Base-by-base conservation (phyloP, 768 basidiomycete genomes). In the Termitomyces sp. region DNA sequence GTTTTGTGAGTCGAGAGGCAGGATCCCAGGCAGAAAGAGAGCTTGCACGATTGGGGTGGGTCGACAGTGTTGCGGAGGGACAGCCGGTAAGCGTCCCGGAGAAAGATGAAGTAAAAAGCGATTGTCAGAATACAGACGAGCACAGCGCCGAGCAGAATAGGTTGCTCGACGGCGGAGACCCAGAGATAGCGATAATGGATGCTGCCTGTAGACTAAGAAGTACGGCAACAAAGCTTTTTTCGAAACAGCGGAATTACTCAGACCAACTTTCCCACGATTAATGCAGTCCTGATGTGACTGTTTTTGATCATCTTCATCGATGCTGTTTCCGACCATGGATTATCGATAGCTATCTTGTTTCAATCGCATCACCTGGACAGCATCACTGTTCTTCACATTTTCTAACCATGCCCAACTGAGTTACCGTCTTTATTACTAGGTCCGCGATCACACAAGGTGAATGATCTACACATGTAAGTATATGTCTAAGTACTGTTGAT, bases 51-150 rank as follows among this genome's bases (percentile, higher is more conserved):
- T 65, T 69, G 62, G 61, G 53, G 59, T 67, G 63, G 59, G 72
- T 66, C 68, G 76, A 79, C 80, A 82, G 77, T 61, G 73, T 76
- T 74, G 72, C 68, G 58, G 62, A 62, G 64, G 68, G 74, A 67
- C 64, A 62, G 65, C 66, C 59, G 53, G 48, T 24, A 20, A 60
- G 66, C 65, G 68, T 65, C 67, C 69, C 60, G 45, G 46, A 16
- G 24, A 63, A 53, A 14, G 39, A 44, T 34, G 50, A 55, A 20
- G 54, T 51, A 4, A 33, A 27, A 40, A 12, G 37, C 6, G 8
- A 40, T 39, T n/a, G n/a, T 39, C 18, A 27, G 3, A 39, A 53
- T 32, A 49, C 27, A 42, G 32, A 45, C 33, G 52, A 58, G 52
- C 18, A 50, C 37, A 58, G 42, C 53, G 59, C 46, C 64, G 59